Evolutionary conservation across 1,284 basidiomycete genomes (phyloP).

Genomic region (Leccinum variabile): DNA sequence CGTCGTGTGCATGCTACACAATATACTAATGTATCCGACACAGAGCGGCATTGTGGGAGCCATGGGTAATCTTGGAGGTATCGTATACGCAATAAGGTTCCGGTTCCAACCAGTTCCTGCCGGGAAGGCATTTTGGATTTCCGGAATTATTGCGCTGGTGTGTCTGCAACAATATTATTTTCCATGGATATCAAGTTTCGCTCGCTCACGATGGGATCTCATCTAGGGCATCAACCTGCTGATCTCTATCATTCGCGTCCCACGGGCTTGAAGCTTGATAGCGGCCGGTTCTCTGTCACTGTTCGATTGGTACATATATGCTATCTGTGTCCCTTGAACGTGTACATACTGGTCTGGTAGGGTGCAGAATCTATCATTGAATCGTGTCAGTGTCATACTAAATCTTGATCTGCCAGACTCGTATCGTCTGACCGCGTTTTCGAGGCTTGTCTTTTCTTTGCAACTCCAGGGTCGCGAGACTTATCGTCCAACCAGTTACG

Average conservation of each 20-base stretch:
- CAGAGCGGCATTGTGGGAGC: constrained; percentile 52
- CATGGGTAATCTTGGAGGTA: constrained; percentile 55
- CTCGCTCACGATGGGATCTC: too few relatives aligned
- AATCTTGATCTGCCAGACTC: background rate
- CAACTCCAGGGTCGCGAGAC: background rate
- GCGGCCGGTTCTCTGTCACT: background rate
- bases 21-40: background rate
- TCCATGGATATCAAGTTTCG: background rate
- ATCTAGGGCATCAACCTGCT: constrained; percentile 15
- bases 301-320: background rate
- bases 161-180: background rate
- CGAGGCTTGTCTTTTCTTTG: background rate
- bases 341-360: background rate
- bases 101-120: constrained; percentile 44
- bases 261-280: constrained; percentile 2
- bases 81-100: constrained; percentile 51
- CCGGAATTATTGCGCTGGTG: constrained; percentile 40
- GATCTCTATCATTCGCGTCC: constrained; percentile 11
- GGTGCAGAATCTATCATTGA: background rate
- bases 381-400: background rate
- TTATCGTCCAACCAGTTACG: background rate
- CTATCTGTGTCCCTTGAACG: background rate
- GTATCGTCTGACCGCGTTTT: background rate
- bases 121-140: constrained; percentile 50
- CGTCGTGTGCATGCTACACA: background rate